Conservation (phyloP, 140 eudicot genomes). For the Oenanthe javanica region DNA sequence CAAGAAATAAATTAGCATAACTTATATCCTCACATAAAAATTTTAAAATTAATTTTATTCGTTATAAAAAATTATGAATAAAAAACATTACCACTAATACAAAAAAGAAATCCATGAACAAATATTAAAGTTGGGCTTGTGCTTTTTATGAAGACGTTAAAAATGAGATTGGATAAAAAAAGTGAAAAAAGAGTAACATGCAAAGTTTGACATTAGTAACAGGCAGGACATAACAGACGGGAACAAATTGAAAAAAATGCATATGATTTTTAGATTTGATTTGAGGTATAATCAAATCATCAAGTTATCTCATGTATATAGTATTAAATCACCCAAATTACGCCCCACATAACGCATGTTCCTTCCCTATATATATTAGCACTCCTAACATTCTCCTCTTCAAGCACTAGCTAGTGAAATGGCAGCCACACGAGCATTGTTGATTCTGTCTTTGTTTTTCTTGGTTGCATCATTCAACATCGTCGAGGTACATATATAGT, state of each 20-base stretch:
- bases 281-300: neutral
- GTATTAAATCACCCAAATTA: neutral
- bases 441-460: conserved; percentile 33
- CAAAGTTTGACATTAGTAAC: neutral
- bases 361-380: neutral
- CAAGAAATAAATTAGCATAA: no score
- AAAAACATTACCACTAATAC: no score
- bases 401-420: no score
- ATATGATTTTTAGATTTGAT: no score
- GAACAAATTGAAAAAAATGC: neutral
- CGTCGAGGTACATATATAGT: conserved; percentile 32
- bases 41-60: no score
- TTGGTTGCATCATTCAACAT: conserved; percentile 37
- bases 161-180: neutral
- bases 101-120: no score
- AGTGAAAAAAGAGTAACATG: neutral
- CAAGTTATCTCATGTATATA: neutral
- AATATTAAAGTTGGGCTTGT: no score
- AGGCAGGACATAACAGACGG: neutral
- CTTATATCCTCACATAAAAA: no score
- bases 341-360: conserved; percentile 1
- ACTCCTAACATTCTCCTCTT: neutral
- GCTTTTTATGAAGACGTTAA: no score
- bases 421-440: no score
- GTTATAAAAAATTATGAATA: no score